Evolutionary conservation across 1,284 basidiomycete species (phyloP).

Genomic region (Ceratobasidium sp.): DNA sequence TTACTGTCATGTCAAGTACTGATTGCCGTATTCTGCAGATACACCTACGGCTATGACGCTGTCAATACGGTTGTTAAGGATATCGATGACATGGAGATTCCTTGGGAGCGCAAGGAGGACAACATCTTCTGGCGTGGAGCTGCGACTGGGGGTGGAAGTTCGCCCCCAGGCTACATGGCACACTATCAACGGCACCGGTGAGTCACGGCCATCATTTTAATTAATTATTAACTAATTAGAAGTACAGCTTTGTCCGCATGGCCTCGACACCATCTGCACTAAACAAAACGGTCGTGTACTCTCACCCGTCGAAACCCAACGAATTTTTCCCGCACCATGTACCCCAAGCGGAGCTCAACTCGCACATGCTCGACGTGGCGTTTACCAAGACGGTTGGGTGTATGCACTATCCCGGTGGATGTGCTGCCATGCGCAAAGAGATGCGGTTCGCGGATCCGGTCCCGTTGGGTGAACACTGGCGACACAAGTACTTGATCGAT

Average conservation of each 20-base stretch:
- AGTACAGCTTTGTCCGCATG: constrained; percentile 76
- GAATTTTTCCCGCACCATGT: constrained; percentile 64
- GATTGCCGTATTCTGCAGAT: constrained; percentile 13
- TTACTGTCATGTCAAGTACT: background rate
- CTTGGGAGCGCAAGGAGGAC: constrained; percentile 79
- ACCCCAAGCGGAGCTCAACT: constrained; percentile 70
- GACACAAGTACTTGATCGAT: constrained; percentile 91
- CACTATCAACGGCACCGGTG: constrained; percentile 90
- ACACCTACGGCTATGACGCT: constrained; percentile 86
- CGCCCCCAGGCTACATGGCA: constrained; percentile 81
- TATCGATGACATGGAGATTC: constrained; percentile 80
- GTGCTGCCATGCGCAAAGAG: constrained; percentile 67
- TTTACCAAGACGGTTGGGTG: constrained; percentile 74
- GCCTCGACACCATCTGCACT: constrained; percentile 64
- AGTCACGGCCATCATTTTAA: constrained; percentile 44
- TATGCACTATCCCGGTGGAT: constrained; percentile 61
- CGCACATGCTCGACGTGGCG: constrained; percentile 86
- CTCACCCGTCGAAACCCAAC: constrained; percentile 69
- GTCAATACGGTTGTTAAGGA: constrained; percentile 71
- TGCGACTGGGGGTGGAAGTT: constrained; percentile 89
- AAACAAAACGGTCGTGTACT: constrained; percentile 77
- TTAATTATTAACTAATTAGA: constrained; percentile 38
- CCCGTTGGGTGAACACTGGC: constrained; percentile 85
- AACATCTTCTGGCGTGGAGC: constrained; percentile 87
- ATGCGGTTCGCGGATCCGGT: constrained; percentile 82